Conservation (phyloP, 2,329 filamentous ascomycete genomes). For the Aspergillus amoenus region DNA sequence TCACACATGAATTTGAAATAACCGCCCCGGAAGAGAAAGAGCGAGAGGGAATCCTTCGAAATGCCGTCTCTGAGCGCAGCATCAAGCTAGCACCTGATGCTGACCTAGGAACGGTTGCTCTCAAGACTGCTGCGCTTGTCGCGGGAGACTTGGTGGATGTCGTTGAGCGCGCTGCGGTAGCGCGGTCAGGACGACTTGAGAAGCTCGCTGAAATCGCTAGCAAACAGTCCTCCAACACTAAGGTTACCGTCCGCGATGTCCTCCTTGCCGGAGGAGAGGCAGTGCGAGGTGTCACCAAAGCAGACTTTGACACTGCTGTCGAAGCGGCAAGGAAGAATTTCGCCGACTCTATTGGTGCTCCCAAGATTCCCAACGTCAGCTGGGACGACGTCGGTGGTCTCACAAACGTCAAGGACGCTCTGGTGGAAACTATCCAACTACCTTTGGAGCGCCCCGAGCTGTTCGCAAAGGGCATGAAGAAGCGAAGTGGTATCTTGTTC, state of each 20-base stretch:
- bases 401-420: constrained; percentile 92
- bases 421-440: constrained; percentile 93
- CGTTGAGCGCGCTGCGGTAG: constrained; percentile 81
- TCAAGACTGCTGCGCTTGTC: constrained; percentile 94
- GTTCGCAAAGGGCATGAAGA: constrained; percentile 97
- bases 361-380: constrained; percentile 94
- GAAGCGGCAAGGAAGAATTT: constrained; percentile 97
- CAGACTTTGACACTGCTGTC: constrained; percentile 88
- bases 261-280: constrained; percentile 80
- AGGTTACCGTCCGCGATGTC: constrained; percentile 74
- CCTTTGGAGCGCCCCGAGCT: constrained; percentile 88
- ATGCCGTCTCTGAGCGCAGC: constrained; percentile 73
- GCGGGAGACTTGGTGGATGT: constrained; percentile 94
- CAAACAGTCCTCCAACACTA: constrained; percentile 25
- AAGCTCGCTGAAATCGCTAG: constrained; percentile 55
- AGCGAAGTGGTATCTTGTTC: constrained; percentile 96
- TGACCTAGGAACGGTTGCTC: constrained; percentile 77
- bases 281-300: constrained; percentile 73
- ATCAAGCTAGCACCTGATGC: constrained; percentile 79
- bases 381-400: constrained; percentile 96
- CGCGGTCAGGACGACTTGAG: constrained; percentile 73
- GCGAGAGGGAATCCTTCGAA: constrained; percentile 79
- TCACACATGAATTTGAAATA: constrained; percentile 95
- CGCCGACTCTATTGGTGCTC: constrained; percentile 92
- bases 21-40: constrained; percentile 88